phyloP scores from a whole-genome alignment of 192 early-diverging fungal species.

The Gryganskiella cystojenkinii region DNA sequence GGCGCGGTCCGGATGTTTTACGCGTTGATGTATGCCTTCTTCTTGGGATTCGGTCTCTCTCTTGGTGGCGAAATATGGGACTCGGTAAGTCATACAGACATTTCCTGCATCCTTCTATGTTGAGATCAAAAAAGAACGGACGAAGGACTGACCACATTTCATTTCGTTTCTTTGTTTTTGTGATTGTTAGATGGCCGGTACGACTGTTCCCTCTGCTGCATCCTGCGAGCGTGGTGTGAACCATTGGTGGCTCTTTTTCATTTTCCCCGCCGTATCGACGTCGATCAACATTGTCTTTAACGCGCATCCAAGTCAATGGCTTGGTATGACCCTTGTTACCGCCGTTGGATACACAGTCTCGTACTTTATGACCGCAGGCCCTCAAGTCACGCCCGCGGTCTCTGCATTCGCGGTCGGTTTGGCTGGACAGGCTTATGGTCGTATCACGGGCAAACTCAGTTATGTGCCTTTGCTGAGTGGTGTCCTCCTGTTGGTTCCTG shows the following conservation, averaged over 20 bases:
- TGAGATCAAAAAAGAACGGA: no score
- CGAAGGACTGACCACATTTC: no score
- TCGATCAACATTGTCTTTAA: slow-evolving; percentile 67
- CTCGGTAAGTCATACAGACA: slow-evolving; percentile 34
- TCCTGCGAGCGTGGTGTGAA: slow-evolving; percentile 26
- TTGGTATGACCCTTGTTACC: slow-evolving; percentile 73
- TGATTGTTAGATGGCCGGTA: slow-evolving; percentile 12
- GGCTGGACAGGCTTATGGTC: slow-evolving; percentile 79
- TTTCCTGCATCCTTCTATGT: slow-evolving; percentile 4
- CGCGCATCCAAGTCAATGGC: slow-evolving; percentile 70
- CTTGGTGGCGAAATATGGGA: slow-evolving; percentile 60
- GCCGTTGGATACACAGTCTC: slow-evolving; percentile 77
- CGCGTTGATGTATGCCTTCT: slow-evolving; percentile 81
- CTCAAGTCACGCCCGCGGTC: slow-evolving; percentile 70
- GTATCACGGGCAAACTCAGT: slow-evolving; percentile 76
- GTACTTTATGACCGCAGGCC: slow-evolving; percentile 67
- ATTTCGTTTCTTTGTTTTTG: neutral
- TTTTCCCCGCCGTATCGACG: slow-evolving; percentile 52
- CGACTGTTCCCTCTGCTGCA: slow-evolving; percentile 1
- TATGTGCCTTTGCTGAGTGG: slow-evolving; percentile 86
- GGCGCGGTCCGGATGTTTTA: slow-evolving; percentile 88
- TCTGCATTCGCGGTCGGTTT: slow-evolving; percentile 85
- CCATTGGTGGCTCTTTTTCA: slow-evolving; percentile 55
- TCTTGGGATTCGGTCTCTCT: slow-evolving; percentile 79
- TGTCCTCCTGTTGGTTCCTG: slow-evolving; percentile 85